These are phyloP conservation scores for Backusella westeae DNA, from an alignment of 192 early-diverging fungal genomes.

Conservation along the genomic window DNA sequence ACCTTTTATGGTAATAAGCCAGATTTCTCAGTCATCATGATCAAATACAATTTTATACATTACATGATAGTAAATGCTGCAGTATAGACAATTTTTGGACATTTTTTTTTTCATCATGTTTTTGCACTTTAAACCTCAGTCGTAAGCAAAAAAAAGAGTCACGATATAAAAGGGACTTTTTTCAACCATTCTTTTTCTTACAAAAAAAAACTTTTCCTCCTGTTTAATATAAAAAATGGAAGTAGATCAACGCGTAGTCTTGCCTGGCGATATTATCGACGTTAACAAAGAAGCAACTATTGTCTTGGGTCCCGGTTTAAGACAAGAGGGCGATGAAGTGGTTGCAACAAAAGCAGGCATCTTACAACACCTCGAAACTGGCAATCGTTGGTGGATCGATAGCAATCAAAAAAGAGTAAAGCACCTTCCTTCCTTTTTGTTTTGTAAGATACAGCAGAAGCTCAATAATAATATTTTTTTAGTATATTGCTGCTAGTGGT, in stretches of 20 bases:
- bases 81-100: no score
- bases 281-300: slow-evolving; percentile 27
- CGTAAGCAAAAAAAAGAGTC: no score
- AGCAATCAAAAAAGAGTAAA: slow-evolving; percentile 75
- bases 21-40: no score
- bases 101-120: no score
- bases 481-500: slow-evolving; percentile 85
- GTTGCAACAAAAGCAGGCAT: slow-evolving; percentile 75
- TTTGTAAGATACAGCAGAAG: neutral
- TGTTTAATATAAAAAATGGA: neutral
- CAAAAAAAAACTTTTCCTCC: neutral
- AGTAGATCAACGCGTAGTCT: slow-evolving; percentile 38
- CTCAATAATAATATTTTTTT: neutral
- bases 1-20: no score
- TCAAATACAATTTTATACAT: no score
- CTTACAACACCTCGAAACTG: slow-evolving; percentile 50
- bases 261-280: slow-evolving; percentile 55
- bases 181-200: no score
- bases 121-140: no score
- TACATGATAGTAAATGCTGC: no score
- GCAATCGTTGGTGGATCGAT: slow-evolving; percentile 70
- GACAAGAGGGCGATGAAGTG: slow-evolving; percentile 59
- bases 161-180: no score
- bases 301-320: slow-evolving; percentile 85
- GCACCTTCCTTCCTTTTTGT: neutral